Evolutionary conservation across 73 alveolate genomes (phyloP).

Genomic region (Paramecium pentaurelia): DNA sequence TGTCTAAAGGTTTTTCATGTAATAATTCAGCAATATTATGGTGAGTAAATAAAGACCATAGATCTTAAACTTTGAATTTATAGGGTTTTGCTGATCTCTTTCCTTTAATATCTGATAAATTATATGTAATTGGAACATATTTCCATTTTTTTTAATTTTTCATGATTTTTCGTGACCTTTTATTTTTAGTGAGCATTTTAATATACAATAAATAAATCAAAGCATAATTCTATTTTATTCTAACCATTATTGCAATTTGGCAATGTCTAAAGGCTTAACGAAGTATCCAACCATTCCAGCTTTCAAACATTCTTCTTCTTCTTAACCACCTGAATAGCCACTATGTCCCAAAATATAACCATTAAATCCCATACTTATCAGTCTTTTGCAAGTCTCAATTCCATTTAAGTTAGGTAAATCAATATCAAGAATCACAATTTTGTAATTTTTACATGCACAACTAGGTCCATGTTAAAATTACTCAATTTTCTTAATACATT

Average conservation of each 20-base stretch:
- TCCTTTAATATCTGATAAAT: background rate
- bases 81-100: background rate
- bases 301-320: background rate
- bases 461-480: background rate
- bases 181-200: background rate
- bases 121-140: background rate
- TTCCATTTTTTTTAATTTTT: background rate
- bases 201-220: background rate
- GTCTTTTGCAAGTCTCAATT: background rate
- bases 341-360: slow-evolving; percentile 40
- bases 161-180: background rate
- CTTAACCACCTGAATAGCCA: slow-evolving; percentile 16
- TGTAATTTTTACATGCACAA: background rate
- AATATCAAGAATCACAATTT: background rate
- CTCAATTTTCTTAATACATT: slow-evolving; percentile 8
- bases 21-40: background rate
- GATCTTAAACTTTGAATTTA: background rate
- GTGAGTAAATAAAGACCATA: background rate
- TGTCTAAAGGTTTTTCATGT: background rate
- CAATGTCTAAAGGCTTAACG: background rate
- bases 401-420: slow-evolving; percentile 23
- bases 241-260: background rate
- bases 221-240: background rate
- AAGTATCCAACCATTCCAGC: slow-evolving; percentile 29
- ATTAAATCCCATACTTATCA: background rate